Evolutionary conservation across 2,329 filamentous ascomycete genomes (phyloP).

Genomic region (Pleochaeta shiraiana): DNA sequence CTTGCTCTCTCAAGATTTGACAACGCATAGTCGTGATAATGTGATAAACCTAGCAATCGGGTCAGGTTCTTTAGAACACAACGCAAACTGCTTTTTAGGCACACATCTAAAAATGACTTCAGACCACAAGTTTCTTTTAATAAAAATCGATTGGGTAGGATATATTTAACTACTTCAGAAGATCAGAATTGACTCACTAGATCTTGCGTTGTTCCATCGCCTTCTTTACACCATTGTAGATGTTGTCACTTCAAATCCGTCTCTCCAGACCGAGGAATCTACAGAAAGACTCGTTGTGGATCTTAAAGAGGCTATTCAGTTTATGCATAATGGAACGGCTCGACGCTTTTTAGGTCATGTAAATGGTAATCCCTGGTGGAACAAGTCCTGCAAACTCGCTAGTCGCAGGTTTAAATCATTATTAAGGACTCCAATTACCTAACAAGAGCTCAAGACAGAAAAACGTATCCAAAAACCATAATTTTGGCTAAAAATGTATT

Average conservation of each 20-base stretch:
- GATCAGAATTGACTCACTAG: background rate
- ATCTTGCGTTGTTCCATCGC: background rate
- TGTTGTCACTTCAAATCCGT: background rate
- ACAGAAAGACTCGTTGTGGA: background rate
- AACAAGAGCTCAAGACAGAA: background rate
- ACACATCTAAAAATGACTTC: background rate
- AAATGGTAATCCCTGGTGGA: background rate
- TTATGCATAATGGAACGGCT: background rate
- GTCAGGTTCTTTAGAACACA: background rate
- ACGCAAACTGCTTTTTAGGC: background rate
- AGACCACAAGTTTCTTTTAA: background rate
- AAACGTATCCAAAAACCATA: background rate
- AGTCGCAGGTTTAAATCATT: background rate
- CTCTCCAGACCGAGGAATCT: background rate
- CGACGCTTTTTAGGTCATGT: background rate
- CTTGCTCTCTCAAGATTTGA: background rate
- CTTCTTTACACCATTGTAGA: background rate
- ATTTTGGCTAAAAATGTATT: background rate
- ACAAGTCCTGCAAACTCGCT: background rate
- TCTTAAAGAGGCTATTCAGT: background rate
- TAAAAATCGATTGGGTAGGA: background rate
- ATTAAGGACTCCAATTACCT: background rate
- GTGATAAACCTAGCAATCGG: background rate
- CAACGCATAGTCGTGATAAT: background rate
- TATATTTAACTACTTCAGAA: background rate